phyloP scores from a whole-genome alignment of 345 rosid species.

The Geranium rotundifolium region DNA sequence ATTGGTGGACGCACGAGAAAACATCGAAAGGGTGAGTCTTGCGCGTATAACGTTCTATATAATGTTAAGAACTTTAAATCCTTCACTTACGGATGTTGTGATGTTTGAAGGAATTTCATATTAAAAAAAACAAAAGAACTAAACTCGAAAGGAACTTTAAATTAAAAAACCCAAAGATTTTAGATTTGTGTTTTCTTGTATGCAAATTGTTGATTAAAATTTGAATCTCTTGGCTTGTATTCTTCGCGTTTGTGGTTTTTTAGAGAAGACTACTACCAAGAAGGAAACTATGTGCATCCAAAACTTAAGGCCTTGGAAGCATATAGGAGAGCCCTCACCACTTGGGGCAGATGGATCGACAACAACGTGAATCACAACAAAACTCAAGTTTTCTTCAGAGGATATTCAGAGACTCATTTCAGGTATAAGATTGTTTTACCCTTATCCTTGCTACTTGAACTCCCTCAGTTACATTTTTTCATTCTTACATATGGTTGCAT shows the following conservation, averaged over 20 bases:
- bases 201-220: neutral
- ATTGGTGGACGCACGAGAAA: conserved; percentile 98
- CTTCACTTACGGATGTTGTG: neutral
- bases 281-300: conserved; percentile 58
- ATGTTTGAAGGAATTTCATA: neutral
- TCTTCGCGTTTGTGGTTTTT: neutral
- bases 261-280: conserved; percentile 82
- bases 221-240: neutral
- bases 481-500: neutral
- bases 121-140: neutral
- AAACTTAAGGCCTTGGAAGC: conserved; percentile 76
- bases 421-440: conserved; percentile 21
- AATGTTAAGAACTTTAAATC: no score
- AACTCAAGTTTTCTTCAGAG: conserved; percentile 62
- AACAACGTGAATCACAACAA: conserved; percentile 36
- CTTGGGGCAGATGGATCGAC: conserved; percentile 90
- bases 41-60: neutral
- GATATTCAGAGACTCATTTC: conserved; percentile 83
- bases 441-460: neutral
- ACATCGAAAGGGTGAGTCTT: conserved; percentile 64
- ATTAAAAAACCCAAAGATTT: neutral
- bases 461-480: neutral
- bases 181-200: neutral
- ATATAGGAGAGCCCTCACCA: conserved; percentile 57
- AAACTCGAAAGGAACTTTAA: neutral